Percentiles rank a stretch among this genome's conserved stretches.
Evolutionary conservation across 139 green algal genomes (phyloP).

Genomic region (Tetradesmus lagerheimii): DNA sequence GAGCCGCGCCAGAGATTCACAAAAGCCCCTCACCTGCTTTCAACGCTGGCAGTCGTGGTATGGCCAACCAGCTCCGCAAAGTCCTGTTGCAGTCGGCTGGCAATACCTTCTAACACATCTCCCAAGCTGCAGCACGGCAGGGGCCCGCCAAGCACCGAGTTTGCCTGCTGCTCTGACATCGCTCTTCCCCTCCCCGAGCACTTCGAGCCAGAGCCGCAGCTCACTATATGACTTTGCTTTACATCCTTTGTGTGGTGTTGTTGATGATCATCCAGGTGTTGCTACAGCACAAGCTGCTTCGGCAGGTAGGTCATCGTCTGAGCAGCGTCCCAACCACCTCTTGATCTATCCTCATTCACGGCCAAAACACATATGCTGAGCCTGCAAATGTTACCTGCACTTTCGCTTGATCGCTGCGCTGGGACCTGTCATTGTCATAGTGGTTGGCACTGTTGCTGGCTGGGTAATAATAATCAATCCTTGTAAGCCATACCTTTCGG

Average conservation of each 20-base stretch:
- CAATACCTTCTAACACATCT: conserved; percentile 7
- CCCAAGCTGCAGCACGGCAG: not conserved
- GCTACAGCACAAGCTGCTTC: not conserved
- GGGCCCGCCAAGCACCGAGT: not conserved
- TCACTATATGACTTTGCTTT: not conserved
- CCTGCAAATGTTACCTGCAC: not conserved
- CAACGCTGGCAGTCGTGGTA: not conserved
- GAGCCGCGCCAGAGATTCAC: not conserved
- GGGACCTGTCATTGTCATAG: not conserved
- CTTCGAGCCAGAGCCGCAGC: not conserved
- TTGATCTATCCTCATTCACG: not conserved
- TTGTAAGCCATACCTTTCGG: too few relatives aligned
- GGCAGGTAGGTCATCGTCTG: not conserved
- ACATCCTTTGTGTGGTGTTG: not conserved
- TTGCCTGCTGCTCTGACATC: not conserved
- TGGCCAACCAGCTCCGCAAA: conserved; percentile 11
- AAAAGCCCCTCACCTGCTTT: not conserved
- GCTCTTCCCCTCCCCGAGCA: not conserved
- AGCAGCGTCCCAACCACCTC: not conserved
- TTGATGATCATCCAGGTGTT: not conserved
- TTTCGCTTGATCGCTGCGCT: not conserved
- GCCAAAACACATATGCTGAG: not conserved
- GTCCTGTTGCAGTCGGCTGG: conserved; percentile 11
- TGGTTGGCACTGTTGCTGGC: not conserved
- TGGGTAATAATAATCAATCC: too few relatives aligned